Evolutionary conservation across 441 rosid species (phyloP).

Genomic region (Adansonia rubrostipa): DNA sequence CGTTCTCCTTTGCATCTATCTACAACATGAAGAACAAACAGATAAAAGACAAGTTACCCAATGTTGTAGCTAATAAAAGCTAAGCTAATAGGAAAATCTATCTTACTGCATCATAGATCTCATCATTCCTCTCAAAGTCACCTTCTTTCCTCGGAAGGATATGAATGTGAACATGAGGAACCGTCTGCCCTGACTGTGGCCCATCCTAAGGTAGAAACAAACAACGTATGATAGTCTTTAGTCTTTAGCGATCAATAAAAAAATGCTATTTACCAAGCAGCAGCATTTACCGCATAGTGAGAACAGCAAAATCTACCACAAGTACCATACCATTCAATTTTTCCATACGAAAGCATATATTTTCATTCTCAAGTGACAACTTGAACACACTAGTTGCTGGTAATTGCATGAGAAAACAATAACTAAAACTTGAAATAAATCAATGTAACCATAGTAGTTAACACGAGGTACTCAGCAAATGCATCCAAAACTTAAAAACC

Average conservation of each 20-base stretch:
- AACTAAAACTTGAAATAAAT: neutral
- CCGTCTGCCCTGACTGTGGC: constrained; percentile 89
- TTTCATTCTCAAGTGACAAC: constrained; percentile 1
- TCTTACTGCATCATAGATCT: constrained; percentile 83
- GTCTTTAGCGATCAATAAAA: neutral
- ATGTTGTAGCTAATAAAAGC: neutral
- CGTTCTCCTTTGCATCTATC: constrained; percentile 80
- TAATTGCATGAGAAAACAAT: neutral
- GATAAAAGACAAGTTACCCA: neutral
- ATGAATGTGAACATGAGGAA: constrained; percentile 91
- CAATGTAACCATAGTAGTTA: neutral
- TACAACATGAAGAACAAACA: constrained; percentile 31
- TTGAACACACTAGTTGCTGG: neutral
- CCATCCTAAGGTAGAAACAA: constrained; percentile 62
- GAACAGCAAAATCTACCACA: neutral
- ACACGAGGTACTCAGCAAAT: neutral
- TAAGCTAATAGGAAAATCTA: neutral
- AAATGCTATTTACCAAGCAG: neutral
- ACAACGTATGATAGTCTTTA: neutral
- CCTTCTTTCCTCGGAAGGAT: constrained; percentile 79
- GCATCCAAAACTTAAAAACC: constrained; percentile 7
- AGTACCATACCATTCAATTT: neutral
- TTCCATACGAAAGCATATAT: neutral
- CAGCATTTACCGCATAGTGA: neutral
- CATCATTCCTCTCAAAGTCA: constrained; percentile 88